Percentiles rank a stretch among this genome's conserved stretches.
Conservation (phyloP, 176 grass and related monocot species). For the Miscanthus lutarioriparius region DNA sequence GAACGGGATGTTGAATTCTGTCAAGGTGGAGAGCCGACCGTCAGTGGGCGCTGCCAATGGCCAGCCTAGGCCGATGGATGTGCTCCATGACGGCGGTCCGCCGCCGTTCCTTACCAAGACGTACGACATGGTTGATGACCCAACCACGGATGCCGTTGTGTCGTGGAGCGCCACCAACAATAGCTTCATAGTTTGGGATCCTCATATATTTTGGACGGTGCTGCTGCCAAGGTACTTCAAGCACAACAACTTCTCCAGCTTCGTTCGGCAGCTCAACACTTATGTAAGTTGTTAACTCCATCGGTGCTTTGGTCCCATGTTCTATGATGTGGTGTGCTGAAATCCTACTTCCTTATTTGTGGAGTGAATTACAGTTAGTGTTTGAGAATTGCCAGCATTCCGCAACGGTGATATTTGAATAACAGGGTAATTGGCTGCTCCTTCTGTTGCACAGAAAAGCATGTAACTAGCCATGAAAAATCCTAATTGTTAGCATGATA, state of each 20-base stretch:
- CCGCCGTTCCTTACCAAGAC: slow-evolving; percentile 89
- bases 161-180: slow-evolving; percentile 71
- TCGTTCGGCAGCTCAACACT: slow-evolving; percentile 95
- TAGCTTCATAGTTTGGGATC: slow-evolving; percentile 93
- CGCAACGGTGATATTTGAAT: neutral
- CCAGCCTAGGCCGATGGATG: slow-evolving; percentile 65
- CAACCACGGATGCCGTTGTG: slow-evolving; percentile 58
- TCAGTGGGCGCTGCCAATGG: slow-evolving; percentile 15
- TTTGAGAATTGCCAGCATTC: neutral
- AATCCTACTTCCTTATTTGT: neutral
- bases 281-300: slow-evolving; percentile 59
- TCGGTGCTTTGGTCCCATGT: neutral
- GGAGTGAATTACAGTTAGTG: neutral
- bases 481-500: neutral
- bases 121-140: slow-evolving; percentile 84
- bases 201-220: slow-evolving; percentile 61
- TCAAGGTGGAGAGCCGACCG: slow-evolving; percentile 58
- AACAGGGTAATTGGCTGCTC: neutral
- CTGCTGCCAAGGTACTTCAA: slow-evolving; percentile 90
- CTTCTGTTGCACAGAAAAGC: neutral
- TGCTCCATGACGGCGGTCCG: slow-evolving; percentile 60
- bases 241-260: slow-evolving; percentile 99
- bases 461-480: neutral
- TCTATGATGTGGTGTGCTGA: neutral
- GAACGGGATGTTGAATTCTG: slow-evolving; percentile 49